A percentile compares a stretch with the other conserved stretches of the same genome.
Evolutionary conservation across 495 filamentous ascomycete species (phyloP).

Genomic region (Penicillium argentinense): DNA sequence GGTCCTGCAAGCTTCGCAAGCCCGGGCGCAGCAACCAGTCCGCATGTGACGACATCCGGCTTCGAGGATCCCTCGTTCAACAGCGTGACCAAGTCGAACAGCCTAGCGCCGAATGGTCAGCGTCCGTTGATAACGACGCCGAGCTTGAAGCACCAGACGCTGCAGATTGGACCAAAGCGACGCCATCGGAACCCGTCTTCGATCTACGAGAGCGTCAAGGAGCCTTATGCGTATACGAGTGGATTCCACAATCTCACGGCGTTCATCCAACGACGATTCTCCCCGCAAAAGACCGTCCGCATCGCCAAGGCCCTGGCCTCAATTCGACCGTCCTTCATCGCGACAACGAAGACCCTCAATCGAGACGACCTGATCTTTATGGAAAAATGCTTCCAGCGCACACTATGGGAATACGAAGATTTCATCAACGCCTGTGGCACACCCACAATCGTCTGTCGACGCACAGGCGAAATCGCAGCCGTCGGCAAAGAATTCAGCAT

Average conservation of each 20-base stretch:
- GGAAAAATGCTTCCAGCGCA: constrained; percentile 95
- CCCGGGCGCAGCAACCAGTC: constrained; percentile 53
- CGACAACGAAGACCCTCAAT: constrained; percentile 78
- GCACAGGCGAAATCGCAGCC: constrained; percentile 88
- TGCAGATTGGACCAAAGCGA: constrained; percentile 48
- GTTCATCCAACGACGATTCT: constrained; percentile 77
- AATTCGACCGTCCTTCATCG: constrained; percentile 90
- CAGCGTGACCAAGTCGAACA: constrained; percentile 34
- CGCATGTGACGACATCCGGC: constrained; percentile 40
- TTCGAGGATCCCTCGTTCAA: constrained; percentile 40
- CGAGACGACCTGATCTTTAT: constrained; percentile 90
- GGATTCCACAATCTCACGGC: constrained; percentile 87
- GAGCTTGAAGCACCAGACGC: constrained; percentile 47
- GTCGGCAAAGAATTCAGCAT: constrained; percentile 94
- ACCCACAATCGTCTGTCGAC: constrained; percentile 85
- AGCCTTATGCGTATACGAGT: constrained; percentile 85
- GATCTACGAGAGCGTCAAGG: constrained; percentile 84
- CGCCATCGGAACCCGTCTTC: constrained; percentile 72
- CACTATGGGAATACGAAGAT: constrained; percentile 87
- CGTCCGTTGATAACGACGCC: constrained; percentile 43
- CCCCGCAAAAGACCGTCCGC: constrained; percentile 62
- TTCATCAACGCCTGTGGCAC: constrained; percentile 84
- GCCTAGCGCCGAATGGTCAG: constrained; percentile 35
- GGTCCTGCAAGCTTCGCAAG: constrained; percentile 62
- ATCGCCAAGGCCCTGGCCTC: constrained; percentile 85